These are phyloP conservation scores for Fraxinus anomala DNA, from an alignment of 257 asterid species.

Conservation along the genomic window DNA sequence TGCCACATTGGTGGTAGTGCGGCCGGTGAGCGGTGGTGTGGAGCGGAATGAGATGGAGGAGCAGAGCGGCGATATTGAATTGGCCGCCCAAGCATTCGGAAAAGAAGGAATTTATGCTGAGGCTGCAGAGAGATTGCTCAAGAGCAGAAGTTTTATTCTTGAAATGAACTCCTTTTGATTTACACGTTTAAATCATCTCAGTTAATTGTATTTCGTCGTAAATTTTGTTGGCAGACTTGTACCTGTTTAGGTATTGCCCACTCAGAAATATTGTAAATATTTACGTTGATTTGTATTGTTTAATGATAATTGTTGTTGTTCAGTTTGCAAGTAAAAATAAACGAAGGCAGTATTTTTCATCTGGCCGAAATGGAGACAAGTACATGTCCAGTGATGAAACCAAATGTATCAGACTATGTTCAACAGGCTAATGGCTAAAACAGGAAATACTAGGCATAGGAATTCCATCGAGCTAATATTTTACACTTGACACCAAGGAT, in stretches of 20 bases:
- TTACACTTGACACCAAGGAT: no score
- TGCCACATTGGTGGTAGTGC: conserved; percentile 62
- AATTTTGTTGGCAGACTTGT: not conserved
- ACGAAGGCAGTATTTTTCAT: no score
- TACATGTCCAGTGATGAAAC: no score
- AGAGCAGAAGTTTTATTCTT: conserved; percentile 53
- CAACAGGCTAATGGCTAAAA: no score
- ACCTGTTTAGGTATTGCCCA: not conserved
- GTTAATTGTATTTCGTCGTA: not conserved
- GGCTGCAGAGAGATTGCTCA: conserved; percentile 53
- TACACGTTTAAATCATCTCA: not conserved
- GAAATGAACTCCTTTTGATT: conserved; percentile 66
- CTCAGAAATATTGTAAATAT: not conserved
- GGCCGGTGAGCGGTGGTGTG: conserved; percentile 35
- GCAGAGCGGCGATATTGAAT: conserved; percentile 41
- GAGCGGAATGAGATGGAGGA: conserved; percentile 43
- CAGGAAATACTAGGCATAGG: no score
- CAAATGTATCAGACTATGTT: no score
- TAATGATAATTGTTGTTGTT: no score
- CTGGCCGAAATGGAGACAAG: no score
- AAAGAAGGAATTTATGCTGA: conserved; percentile 40
- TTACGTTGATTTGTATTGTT: not conserved
- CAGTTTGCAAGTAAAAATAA: no score
- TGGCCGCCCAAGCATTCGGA: conserved; percentile 57
- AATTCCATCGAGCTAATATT: no score